A percentile compares a stretch with the other conserved stretches of the same genome.
Conservation (phyloP, 208 protist genomes). For the Crithidia bombi region DNA sequence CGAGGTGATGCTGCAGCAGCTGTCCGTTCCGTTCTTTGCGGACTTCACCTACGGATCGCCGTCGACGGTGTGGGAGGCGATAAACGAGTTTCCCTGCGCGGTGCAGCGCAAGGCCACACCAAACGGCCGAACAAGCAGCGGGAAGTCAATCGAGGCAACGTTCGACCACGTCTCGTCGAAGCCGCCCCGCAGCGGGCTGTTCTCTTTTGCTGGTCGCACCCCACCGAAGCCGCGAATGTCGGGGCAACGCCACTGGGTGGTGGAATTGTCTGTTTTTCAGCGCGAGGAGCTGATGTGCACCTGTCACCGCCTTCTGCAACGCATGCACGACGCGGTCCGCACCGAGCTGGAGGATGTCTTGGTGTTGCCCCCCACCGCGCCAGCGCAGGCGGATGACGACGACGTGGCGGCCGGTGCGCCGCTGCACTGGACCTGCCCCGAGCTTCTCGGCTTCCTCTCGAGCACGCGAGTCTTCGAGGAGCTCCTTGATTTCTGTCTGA, state of each 20-base stretch:
- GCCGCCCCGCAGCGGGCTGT: not conserved
- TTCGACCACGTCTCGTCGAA: not conserved
- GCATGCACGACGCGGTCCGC: slow-evolving; percentile 15
- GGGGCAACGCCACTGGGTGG: slow-evolving; percentile 18
- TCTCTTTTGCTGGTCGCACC: not conserved
- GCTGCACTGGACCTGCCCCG: slow-evolving; percentile 37
- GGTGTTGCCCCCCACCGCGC: not conserved
- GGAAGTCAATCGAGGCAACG: not conserved
- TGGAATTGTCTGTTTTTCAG: slow-evolving; percentile 20
- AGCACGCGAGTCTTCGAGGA: slow-evolving; percentile 51
- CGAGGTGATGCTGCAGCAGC: slow-evolving; percentile 54
- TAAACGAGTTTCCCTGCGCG: slow-evolving; percentile 24
- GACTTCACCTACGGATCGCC: slow-evolving; percentile 49
- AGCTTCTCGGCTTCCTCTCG: slow-evolving; percentile 43
- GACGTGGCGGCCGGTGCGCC: slow-evolving; percentile 7
- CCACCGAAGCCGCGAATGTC: slow-evolving; percentile 5
- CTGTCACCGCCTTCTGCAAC: slow-evolving; percentile 15
- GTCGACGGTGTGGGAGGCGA: slow-evolving; percentile 49
- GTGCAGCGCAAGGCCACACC: slow-evolving; percentile 14
- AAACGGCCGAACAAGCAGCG: not conserved
- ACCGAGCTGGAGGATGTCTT: slow-evolving; percentile 13
- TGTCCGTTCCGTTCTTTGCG: slow-evolving; percentile 64
- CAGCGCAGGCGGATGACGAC: slow-evolving; percentile 1
- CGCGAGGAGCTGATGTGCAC: slow-evolving; percentile 21
- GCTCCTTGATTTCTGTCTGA: slow-evolving; percentile 53